These are phyloP conservation scores for Turritis glabra DNA, from an alignment of 345 rosid genomes.

Conservation along the genomic window DNA sequence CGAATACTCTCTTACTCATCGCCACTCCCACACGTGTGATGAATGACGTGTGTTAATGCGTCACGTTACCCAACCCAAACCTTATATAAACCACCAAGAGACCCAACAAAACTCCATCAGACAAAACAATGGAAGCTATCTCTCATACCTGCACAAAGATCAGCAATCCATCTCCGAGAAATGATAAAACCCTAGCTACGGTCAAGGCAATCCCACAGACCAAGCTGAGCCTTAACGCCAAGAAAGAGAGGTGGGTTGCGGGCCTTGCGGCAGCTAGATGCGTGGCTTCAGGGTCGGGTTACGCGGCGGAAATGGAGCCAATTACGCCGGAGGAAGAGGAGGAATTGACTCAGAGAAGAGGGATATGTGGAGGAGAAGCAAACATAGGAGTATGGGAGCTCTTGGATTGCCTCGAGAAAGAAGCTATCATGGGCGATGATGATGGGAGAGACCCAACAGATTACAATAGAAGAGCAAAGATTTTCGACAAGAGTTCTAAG, in stretches of 20 bases:
- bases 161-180: conserved; percentile 5
- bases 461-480: conserved; percentile 77
- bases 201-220: background rate
- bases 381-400: conserved; percentile 51
- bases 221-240: background rate
- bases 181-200: conserved; percentile 11
- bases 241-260: conserved; percentile 4
- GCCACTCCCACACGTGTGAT: conserved; percentile 23
- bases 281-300: conserved; percentile 29
- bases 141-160: conserved; percentile 27
- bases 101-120: background rate
- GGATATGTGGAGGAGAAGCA: conserved; percentile 47
- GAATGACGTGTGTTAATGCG: conserved; percentile 19
- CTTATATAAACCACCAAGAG: conserved; percentile 26
- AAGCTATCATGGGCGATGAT: conserved; percentile 91
- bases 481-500: conserved; percentile 66
- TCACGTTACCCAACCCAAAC: conserved; percentile 18
- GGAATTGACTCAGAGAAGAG: conserved; percentile 47
- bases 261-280: conserved; percentile 27
- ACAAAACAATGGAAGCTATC: conserved; percentile 27
- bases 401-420: conserved; percentile 72
- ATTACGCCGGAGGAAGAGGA: conserved; percentile 43
- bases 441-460: conserved; percentile 67
- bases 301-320: conserved; percentile 36
- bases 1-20: conserved; percentile 33